Percentiles rank a stretch among this genome's conserved stretches.
These are phyloP conservation scores for Echium plantagineum DNA, from an alignment of 257 asterid species.

Conservation along the genomic window DNA sequence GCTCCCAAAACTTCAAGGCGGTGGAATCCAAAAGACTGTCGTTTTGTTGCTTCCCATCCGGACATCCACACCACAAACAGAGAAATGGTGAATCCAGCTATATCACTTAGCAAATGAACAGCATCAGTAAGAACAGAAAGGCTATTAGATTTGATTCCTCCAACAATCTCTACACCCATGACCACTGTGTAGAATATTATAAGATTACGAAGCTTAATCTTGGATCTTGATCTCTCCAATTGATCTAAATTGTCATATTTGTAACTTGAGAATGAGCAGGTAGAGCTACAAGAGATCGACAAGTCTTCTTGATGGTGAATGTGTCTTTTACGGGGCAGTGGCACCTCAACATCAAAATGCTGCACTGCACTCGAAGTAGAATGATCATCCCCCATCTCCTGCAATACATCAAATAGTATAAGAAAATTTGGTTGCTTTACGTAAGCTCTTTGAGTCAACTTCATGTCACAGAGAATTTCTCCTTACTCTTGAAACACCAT, in stretches of 20 bases:
- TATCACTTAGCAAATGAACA: conserved; percentile 59
- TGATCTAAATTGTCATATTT: conserved; percentile 27
- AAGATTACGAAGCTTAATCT: conserved; percentile 45
- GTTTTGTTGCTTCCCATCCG: conserved; percentile 57
- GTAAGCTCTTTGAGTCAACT: background rate
- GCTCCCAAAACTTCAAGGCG: conserved; percentile 80
- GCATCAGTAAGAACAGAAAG: conserved; percentile 76
- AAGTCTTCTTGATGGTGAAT: conserved; percentile 11
- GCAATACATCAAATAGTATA: conserved; percentile 3
- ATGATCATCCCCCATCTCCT: conserved; percentile 40
- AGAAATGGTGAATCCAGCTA: conserved; percentile 55
- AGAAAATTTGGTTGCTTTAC: background rate
- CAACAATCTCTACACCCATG: conserved; percentile 58
- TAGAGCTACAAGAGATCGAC: conserved; percentile 34
- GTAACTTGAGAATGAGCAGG: conserved; percentile 54
- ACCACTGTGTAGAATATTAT: conserved; percentile 38
- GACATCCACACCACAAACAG: conserved; percentile 61
- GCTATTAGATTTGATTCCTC: conserved; percentile 69
- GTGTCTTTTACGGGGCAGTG: conserved; percentile 14
- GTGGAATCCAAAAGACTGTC: conserved; percentile 56
- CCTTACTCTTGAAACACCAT: no score
- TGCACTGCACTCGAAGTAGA: conserved; percentile 16
- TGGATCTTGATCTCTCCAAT: conserved; percentile 47
- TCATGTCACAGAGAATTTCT: no score
- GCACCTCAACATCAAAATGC: conserved; percentile 17